Base-by-base conservation (phyloP, 2,329 filamentous ascomycete species). In the Fusarium sp. region DNA sequence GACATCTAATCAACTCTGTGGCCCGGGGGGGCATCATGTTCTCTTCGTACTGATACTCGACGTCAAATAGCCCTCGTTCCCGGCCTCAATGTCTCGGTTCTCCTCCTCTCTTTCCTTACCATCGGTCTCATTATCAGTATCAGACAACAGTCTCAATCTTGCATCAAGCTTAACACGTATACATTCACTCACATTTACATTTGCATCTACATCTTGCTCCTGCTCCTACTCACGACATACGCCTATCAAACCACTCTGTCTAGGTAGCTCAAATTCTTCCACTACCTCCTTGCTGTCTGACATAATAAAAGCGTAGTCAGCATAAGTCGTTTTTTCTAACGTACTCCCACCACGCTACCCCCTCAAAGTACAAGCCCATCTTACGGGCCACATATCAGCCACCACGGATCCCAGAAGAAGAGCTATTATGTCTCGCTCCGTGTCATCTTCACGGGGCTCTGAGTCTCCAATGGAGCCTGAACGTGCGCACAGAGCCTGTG, bases 401-500 rank as follows among this genome's bases (percentile, higher is more conserved):
- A 72, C 58, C 60, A 65, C 74, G 71, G 70, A 73, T 61, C 70
- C 60, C 57, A 72, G 61, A 64, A 73, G 53, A 65, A 72, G 62
- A 69, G 59, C 60, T 31, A 74, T 59, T 51, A 77, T 77, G 75
- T 74, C 75, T 54, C 75, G 68, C 53, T 77, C 75, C 53, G 70
- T 73, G 65, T 78, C 74, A 48, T 78, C 77, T 24, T 78, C 76
- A 50, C 70, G 74, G 58, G 76, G 73, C 53, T 79, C 78, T 65
- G 72, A 79, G 48, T 80, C 79, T 38, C 79, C 78, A 48, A 78
- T 78, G 72, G 78, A 79, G 55, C 68, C 72, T 50, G 78, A 78
- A 61, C 79, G 80, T 61, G 80, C 80, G 51, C 81, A 81, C 62
- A 75, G 80, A 41, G 80, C 80, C 31, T 82, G 80, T 74, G 80